Conservation (phyloP, 2,329 filamentous ascomycete genomes). For the Penicillium sp. region DNA sequence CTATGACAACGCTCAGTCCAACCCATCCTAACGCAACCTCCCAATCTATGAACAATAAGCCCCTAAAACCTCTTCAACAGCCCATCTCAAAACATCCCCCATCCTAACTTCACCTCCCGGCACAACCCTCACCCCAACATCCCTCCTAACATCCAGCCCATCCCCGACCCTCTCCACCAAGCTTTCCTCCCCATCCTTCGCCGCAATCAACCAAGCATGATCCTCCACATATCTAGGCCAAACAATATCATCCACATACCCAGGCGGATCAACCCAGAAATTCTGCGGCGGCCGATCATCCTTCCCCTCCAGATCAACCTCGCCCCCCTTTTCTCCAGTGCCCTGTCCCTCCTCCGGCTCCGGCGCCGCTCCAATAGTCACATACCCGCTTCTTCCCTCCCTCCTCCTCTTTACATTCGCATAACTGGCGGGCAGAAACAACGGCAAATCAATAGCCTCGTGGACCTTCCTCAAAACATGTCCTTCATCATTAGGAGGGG, state of each 20-base stretch:
- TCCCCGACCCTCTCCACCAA: constrained; percentile 31
- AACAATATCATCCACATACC: constrained; percentile 89
- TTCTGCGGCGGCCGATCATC: constrained; percentile 57
- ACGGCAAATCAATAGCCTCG: constrained; percentile 62
- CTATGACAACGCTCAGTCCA: no score
- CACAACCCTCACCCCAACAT: constrained; percentile 46
- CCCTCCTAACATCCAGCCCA: constrained; percentile 43
- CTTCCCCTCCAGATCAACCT: constrained; percentile 30
- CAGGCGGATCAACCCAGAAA: constrained; percentile 93
- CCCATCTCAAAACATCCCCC: constrained; percentile 64
- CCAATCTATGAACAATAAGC: constrained; percentile 12
- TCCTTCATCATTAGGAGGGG: constrained; percentile 34
- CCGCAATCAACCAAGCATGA: constrained; percentile 76
- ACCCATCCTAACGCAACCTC: neutral
- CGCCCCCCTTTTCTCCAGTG: constrained; percentile 3
- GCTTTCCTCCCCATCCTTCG: constrained; percentile 61
- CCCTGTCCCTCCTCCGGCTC: constrained; percentile 14
- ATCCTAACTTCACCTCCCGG: constrained; percentile 59
- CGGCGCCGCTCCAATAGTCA: constrained; percentile 44
- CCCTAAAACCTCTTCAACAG: constrained; percentile 60
- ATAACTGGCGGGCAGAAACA: constrained; percentile 74
- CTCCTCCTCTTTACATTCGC: constrained; percentile 42
- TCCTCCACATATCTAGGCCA: constrained; percentile 90
- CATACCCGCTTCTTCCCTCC: constrained; percentile 46
- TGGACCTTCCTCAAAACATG: constrained; percentile 33